A percentile compares a stretch with the other conserved stretches of the same genome.
phyloP scores from a whole-genome alignment of 805 yeast genomes.

The Starmerella sirachaensis region DNA sequence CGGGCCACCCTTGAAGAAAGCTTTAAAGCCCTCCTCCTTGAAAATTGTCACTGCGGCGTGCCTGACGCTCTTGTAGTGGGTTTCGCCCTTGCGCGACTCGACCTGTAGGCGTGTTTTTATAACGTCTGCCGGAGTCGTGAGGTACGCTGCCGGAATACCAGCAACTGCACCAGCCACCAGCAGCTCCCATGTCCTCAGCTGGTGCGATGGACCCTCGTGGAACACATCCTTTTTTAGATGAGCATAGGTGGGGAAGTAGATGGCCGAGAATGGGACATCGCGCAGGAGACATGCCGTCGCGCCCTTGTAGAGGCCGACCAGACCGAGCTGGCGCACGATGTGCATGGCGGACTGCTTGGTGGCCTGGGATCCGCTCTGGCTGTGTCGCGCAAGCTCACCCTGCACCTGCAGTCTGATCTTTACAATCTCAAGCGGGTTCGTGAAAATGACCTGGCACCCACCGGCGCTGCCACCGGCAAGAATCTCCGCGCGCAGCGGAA shows the following conservation, averaged over 20 bases:
- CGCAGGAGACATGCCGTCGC: constrained; percentile 81
- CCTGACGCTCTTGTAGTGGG: constrained; percentile 59
- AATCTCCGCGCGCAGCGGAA: constrained; percentile 53
- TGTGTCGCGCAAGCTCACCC: constrained; percentile 45
- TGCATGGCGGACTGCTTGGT: constrained; percentile 44
- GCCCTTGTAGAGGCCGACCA: constrained; percentile 82
- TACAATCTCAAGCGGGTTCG: constrained; percentile 92
- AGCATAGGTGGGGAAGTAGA: constrained; percentile 94
- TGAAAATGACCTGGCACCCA: constrained; percentile 89
- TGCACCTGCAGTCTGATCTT: constrained; percentile 89
- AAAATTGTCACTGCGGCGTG: constrained; percentile 68
- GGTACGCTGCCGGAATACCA: constrained; percentile 94
- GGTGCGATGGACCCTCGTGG: constrained; percentile 65
- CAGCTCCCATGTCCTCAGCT: constrained; percentile 71
- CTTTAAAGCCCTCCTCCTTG: constrained; percentile 70
- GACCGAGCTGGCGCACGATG: constrained; percentile 67
- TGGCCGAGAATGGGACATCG: constrained; percentile 94
- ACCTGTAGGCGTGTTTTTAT: constrained; percentile 90
- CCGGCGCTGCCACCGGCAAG: constrained; percentile 91
- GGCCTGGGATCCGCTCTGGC: too few relatives aligned
- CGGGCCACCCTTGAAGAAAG: constrained; percentile 92
- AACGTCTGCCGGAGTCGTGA: constrained; percentile 95
- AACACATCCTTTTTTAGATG: constrained; percentile 75
- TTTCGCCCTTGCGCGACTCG: constrained; percentile 64
- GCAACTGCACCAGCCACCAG: constrained; percentile 85